phyloP scores from a whole-genome alignment of 1,284 basidiomycete species.

The Apiotrichum porosum region DNA sequence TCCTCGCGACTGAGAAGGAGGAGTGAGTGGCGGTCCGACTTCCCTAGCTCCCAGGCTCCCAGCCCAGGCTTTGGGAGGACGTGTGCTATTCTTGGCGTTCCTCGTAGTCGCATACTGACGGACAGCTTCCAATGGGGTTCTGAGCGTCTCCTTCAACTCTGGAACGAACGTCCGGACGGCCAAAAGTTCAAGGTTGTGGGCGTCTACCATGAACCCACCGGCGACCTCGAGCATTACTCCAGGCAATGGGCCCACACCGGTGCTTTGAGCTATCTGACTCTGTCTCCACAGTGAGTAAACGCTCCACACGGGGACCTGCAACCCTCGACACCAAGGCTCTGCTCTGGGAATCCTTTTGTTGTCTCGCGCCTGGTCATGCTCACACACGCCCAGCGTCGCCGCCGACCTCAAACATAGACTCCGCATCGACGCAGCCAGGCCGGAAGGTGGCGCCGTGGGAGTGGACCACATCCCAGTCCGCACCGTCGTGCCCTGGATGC shows the following conservation, averaged over 20 bases:
- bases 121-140: background rate
- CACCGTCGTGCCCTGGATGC: conserved; percentile 2
- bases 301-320: too few species aligned
- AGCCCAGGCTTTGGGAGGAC: too few species aligned
- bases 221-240: background rate
- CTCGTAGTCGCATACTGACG: too few species aligned
- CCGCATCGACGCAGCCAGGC: background rate
- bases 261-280: background rate
- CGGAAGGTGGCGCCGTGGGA: background rate
- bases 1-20: conserved; percentile 1
- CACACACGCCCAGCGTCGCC: too few species aligned
- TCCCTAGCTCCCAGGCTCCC: too few species aligned
- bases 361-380: too few species aligned
- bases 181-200: conserved; percentile 1
- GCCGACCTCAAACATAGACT: background rate
- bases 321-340: too few species aligned
- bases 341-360: too few species aligned
- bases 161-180: background rate
- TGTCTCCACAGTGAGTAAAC: background rate
- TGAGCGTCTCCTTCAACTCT: background rate
- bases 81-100: too few species aligned
- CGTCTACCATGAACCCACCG: conserved; percentile 3
- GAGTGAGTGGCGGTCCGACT: background rate
- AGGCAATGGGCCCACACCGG: background rate
- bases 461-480: background rate